Conservation (phyloP, 2,329 filamentous ascomycete genomes). For the Neopestalotiopsis sp. region DNA sequence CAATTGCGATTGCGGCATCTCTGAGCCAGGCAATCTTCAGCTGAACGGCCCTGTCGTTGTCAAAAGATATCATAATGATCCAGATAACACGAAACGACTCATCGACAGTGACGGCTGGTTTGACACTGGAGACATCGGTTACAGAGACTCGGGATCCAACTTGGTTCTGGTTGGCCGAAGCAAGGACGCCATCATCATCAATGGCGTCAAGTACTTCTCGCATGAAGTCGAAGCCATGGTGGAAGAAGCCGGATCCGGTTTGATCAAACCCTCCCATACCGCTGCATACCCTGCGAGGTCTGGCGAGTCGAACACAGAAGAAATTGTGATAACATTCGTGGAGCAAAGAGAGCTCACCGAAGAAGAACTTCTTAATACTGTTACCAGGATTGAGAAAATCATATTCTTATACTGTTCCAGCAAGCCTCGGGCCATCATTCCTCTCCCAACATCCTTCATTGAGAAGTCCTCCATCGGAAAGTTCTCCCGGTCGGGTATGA, state of each 20-base stretch:
- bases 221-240: slow-evolving; percentile 45
- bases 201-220: slow-evolving; percentile 49
- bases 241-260: slow-evolving; percentile 37
- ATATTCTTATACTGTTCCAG: slow-evolving; percentile 15
- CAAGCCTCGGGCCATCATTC: slow-evolving; percentile 22
- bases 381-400: slow-evolving; percentile 14
- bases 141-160: slow-evolving; percentile 40
- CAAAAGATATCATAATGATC: slow-evolving; percentile 67
- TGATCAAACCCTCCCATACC: slow-evolving; percentile 33
- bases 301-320: slow-evolving; percentile 4
- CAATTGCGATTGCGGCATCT: neutral
- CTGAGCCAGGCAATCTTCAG: slow-evolving; percentile 62
- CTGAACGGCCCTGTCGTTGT: slow-evolving; percentile 66
- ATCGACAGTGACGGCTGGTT: slow-evolving; percentile 57
- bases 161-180: slow-evolving; percentile 43
- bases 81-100: slow-evolving; percentile 60
- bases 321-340: slow-evolving; percentile 13
- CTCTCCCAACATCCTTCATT: slow-evolving; percentile 3
- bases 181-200: slow-evolving; percentile 53
- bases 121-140: slow-evolving; percentile 44
- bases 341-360: neutral
- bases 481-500: slow-evolving; percentile 11
- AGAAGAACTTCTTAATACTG: slow-evolving; percentile 13
- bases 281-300: slow-evolving; percentile 44
- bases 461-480: slow-evolving; percentile 20